Evolutionary conservation across 768 basidiomycete genomes (phyloP).

Genomic region (Kwoniella heveanensis): DNA sequence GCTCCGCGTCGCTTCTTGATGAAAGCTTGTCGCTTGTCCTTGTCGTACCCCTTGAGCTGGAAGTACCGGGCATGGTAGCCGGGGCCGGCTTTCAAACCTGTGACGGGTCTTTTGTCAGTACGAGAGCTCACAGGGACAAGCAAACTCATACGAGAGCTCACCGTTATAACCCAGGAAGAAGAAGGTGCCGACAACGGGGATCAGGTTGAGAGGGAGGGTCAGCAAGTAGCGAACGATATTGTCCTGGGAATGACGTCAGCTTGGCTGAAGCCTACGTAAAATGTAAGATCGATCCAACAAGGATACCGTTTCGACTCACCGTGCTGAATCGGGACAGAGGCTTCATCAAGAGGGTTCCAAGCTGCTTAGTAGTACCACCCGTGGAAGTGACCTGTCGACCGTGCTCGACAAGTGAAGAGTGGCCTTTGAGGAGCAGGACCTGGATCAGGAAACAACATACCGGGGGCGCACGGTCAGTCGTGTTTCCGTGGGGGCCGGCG

Average conservation of each 20-base stretch:
- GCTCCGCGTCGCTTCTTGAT: slow-evolving; percentile 62
- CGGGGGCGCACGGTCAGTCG: too few relatives aligned
- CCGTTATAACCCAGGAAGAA: slow-evolving; percentile 62
- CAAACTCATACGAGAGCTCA: slow-evolving; percentile 4
- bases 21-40: slow-evolving; percentile 59
- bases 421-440: slow-evolving; percentile 59
- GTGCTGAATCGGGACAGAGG: slow-evolving; percentile 57
- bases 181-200: slow-evolving; percentile 68
- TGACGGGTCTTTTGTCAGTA: neutral
- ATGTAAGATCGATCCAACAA: slow-evolving; percentile 16
- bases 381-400: slow-evolving; percentile 57
- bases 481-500: too few relatives aligned
- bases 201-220: slow-evolving; percentile 68
- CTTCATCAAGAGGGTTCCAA: slow-evolving; percentile 60
- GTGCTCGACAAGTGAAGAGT: slow-evolving; percentile 57
- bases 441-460: slow-evolving; percentile 4
- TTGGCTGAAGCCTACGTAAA: slow-evolving; percentile 31
- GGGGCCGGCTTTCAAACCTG: slow-evolving; percentile 60
- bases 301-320: slow-evolving; percentile 17
- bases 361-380: slow-evolving; percentile 57
- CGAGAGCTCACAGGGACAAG: neutral
- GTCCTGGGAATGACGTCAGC: slow-evolving; percentile 27
- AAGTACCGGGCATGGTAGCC: slow-evolving; percentile 69
- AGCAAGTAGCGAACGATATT: slow-evolving; percentile 64
- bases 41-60: slow-evolving; percentile 65